phyloP scores from a whole-genome alignment of 2,329 filamentous ascomycete genomes.

The Aureobasidium sp. region DNA sequence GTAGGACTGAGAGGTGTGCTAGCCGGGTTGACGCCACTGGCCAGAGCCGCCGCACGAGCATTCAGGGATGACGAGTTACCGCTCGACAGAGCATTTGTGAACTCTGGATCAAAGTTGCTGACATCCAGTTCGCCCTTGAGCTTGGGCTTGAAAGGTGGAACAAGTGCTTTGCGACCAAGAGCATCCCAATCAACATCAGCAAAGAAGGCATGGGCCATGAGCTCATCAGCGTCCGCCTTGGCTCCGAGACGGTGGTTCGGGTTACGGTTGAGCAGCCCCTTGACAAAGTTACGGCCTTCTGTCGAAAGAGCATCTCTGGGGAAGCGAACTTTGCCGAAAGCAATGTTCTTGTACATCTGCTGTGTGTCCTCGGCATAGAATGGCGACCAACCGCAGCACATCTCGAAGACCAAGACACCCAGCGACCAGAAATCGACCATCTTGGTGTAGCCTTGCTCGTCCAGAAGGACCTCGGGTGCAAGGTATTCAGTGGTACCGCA shows the following conservation, averaged over 20 bases:
- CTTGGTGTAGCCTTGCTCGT: slow-evolving; percentile 97
- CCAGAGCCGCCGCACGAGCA: slow-evolving; percentile 78
- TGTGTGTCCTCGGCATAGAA: slow-evolving; percentile 99
- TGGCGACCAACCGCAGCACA: slow-evolving; percentile 99
- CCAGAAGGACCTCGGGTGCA: slow-evolving; percentile 87
- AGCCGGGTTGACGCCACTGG: slow-evolving; percentile 71
- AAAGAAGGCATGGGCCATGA: slow-evolving; percentile 94
- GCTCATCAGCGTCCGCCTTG: slow-evolving; percentile 81
- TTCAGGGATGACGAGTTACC: slow-evolving; percentile 82
- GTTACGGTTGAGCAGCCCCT: slow-evolving; percentile 93
- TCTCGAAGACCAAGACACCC: slow-evolving; percentile 95
- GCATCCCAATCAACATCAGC: slow-evolving; percentile 87
- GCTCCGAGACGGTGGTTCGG: slow-evolving; percentile 92
- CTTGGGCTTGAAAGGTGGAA: slow-evolving; percentile 95
- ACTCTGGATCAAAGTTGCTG: slow-evolving; percentile 97
- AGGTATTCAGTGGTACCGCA: slow-evolving; percentile 98
- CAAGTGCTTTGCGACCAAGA: slow-evolving; percentile 81
- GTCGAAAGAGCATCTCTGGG: slow-evolving; percentile 89
- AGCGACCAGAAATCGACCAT: slow-evolving; percentile 99
- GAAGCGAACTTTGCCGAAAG: slow-evolving; percentile 96
- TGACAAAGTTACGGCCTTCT: slow-evolving; percentile 95
- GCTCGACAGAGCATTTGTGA: slow-evolving; percentile 86
- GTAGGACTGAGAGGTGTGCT: slow-evolving; percentile 91
- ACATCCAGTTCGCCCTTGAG: slow-evolving; percentile 93
- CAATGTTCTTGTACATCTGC: slow-evolving; percentile 99